Conservation (phyloP, 202 grass and related monocot species). For the Setaria italica region DNA sequence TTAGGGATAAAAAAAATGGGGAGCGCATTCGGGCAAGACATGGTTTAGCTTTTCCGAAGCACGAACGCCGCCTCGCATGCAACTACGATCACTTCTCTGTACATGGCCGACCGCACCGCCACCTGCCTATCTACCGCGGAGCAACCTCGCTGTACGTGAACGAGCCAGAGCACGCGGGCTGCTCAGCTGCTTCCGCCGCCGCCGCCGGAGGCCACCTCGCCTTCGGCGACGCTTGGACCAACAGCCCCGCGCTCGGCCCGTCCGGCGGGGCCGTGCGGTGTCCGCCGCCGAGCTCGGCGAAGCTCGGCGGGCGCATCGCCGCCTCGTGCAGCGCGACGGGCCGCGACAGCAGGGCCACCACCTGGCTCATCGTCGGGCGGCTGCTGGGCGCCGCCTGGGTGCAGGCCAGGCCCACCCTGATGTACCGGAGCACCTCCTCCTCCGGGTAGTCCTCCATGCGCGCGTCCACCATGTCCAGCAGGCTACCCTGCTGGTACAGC, state of each 20-base stretch:
- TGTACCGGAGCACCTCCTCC: conserved; percentile 59
- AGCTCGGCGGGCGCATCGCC: conserved; percentile 21
- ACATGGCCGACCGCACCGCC: not conserved
- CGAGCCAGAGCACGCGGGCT: not conserved
- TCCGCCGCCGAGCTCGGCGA: conserved; percentile 2
- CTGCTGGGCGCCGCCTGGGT: conserved; percentile 53
- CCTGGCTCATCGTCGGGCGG: conserved; percentile 66
- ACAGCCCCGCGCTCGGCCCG: not conserved
- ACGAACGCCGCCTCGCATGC: no score
- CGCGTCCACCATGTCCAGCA: conserved; percentile 62
- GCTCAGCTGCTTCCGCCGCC: not conserved
- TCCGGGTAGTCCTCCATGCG: conserved; percentile 48
- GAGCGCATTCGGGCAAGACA: no score
- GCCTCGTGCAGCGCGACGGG: not conserved
- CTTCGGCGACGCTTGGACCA: not conserved
- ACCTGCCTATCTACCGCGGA: conserved; percentile 19
- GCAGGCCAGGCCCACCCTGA: conserved; percentile 71
- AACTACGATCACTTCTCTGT: not conserved
- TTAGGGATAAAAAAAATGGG: no score
- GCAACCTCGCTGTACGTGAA: conserved; percentile 37
- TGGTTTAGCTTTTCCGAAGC: no score
- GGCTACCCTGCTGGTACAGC: conserved; percentile 51
- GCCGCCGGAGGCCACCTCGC: not conserved
- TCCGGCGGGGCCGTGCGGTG: not conserved
- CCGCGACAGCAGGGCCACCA: conserved; percentile 57